Percentiles rank a stretch among this genome's conserved stretches.
These are phyloP conservation scores for Lepidopterella palustris DNA, from an alignment of 495 filamentous ascomycete species.

Conservation along the genomic window DNA sequence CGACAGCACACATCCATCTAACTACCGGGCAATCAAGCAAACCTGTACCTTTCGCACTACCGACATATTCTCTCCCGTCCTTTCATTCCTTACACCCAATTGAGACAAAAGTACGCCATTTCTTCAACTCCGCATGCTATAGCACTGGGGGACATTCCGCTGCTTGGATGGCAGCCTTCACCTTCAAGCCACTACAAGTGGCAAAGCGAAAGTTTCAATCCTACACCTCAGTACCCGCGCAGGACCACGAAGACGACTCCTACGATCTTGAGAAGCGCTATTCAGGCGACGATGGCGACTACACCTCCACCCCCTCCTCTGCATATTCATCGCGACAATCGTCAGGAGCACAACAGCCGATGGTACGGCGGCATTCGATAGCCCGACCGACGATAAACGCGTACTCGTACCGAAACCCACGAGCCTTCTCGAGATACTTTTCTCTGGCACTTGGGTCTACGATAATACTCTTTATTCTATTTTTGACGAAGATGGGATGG, in stretches of 20 bases:
- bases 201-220: slow-evolving; percentile 26
- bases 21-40: too few species aligned
- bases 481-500: slow-evolving; percentile 62
- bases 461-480: slow-evolving; percentile 65
- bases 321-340: slow-evolving; percentile 16
- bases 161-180: slow-evolving; percentile 13
- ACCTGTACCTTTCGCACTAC: too few species aligned
- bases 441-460: slow-evolving; percentile 61
- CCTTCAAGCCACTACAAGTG: slow-evolving; percentile 23
- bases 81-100: background rate
- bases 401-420: slow-evolving; percentile 28
- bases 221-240: slow-evolving; percentile 20
- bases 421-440: slow-evolving; percentile 50
- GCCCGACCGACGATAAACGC: slow-evolving; percentile 24
- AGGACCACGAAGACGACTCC: slow-evolving; percentile 16
- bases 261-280: slow-evolving; percentile 19
- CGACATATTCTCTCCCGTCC: background rate
- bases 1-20: too few species aligned
- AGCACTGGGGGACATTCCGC: background rate
- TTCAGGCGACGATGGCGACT: slow-evolving; percentile 19
- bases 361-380: slow-evolving; percentile 8
- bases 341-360: slow-evolving; percentile 10
- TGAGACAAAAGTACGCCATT: background rate
- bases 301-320: slow-evolving; percentile 19
- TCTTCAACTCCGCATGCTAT: background rate